These are phyloP conservation scores for Herpetospermum pedunculosum DNA, from an alignment of 306 rosid genomes.

Conservation along the genomic window DNA sequence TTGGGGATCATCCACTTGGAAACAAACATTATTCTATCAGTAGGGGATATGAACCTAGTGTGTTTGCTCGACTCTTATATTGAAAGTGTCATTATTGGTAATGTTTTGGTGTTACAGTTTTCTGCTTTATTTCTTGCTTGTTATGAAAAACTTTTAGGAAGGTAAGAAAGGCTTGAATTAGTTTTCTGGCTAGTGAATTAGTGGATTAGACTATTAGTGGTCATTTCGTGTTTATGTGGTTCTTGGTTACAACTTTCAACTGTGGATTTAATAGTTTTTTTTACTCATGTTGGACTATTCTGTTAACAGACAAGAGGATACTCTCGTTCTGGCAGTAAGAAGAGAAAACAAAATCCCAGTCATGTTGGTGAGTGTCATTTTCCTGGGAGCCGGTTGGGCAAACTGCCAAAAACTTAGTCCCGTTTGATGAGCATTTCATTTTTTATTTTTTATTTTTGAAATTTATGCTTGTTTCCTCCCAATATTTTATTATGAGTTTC, in stretches of 20 bases:
- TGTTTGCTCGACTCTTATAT: neutral
- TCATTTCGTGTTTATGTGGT: neutral
- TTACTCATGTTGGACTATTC: neutral
- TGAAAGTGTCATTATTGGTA: no score
- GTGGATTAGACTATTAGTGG: neutral
- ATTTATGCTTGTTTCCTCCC: no score
- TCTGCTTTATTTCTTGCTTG: neutral
- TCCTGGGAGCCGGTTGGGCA: neutral
- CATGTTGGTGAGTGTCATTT: slow-evolving; percentile 12
- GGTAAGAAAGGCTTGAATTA: neutral
- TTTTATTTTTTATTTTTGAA: no score
- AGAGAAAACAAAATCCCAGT: slow-evolving; percentile 34
- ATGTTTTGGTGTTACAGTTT: neutral
- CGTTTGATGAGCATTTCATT: no score
- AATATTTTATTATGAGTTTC: no score
- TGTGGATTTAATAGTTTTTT: neutral
- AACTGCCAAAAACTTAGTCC: neutral
- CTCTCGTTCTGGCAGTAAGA: slow-evolving; percentile 34
- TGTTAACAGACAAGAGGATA: slow-evolving; percentile 43
- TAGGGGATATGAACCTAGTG: neutral
- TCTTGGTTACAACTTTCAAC: neutral
- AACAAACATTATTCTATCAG: neutral
- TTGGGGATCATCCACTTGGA: neutral
- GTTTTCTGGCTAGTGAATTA: neutral
- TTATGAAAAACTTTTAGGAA: neutral